Evolutionary conservation across 768 basidiomycete species (phyloP), one percentile per base, ranked within the genome.

Genomic region (Suillus lakei): DNA sequence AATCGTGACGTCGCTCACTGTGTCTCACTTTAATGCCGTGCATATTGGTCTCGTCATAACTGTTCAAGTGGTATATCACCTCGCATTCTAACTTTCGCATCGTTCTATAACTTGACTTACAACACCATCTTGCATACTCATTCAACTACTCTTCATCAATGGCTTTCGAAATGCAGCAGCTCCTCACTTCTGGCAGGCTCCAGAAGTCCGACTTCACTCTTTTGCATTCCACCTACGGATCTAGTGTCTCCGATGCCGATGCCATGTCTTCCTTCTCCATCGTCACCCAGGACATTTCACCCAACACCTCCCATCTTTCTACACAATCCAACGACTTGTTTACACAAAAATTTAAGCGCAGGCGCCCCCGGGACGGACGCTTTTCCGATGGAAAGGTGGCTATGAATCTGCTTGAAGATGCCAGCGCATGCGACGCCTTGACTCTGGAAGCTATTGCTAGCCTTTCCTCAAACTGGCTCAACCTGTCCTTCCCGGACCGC

Each of bases 21-120:
- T 54, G 53, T 54, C 53, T 54, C 53, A 54, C 21, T 54, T 21
- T 54, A 54, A 54, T 54, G 18, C 18, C 18, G 2, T 53, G 51
- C 51, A 53, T 30, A 53, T 54, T 32, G 30, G 53, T 30, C 18
- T 34, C 34, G 34, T 34, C 34, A 34, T n/a, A n/a, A n/a, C n/a
- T n/a, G n/a, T 34, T 34, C 34, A 34, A 34, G 30, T 1, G 18
- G 53, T 32, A 54, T 54, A 30, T 30, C 7, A 54, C 21, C 53
- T 54, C 21, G 21, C 53, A 34, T n/a, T 34, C 30, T 32, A 4
- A 7, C 5, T 32, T 32, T 34, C 16, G 26, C 32, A 54, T 54
- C 53, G 12, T n/a, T n/a, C 12, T n/a, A 54, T 34, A 54, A 34
- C 53, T 32, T 21, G 30, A 32, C 18, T 28, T n/a, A 32, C 53